These are phyloP conservation scores for Auricularia sp. DNA, from an alignment of 768 basidiomycete genomes.

Conservation along the genomic window DNA sequence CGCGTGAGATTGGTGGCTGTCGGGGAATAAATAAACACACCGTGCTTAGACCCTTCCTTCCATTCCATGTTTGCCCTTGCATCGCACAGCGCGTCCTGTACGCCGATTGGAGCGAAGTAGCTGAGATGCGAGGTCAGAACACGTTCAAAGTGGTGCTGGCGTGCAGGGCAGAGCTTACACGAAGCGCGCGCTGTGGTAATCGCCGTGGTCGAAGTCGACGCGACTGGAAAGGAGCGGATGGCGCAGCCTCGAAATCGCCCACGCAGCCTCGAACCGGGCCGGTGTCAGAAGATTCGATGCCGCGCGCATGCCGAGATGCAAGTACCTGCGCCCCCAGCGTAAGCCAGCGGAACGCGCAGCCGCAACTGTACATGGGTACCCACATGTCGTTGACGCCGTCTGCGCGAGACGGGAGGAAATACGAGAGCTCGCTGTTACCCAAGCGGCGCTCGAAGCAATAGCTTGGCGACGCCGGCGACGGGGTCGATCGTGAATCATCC, in stretches of 20 bases:
- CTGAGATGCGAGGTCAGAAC: slow-evolving; percentile 21
- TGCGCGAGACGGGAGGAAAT: slow-evolving; percentile 69
- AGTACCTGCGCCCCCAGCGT: slow-evolving; percentile 44
- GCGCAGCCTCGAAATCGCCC: slow-evolving; percentile 60
- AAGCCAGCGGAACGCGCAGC: not conserved
- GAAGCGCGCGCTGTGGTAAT: slow-evolving; percentile 56
- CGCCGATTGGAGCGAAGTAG: slow-evolving; percentile 33
- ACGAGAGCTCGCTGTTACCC: slow-evolving; percentile 69
- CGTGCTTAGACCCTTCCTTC: slow-evolving; percentile 41
- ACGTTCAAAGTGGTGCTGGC: not conserved
- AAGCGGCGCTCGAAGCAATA: slow-evolving; percentile 40
- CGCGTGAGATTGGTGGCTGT: not conserved
- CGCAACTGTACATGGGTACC: not conserved
- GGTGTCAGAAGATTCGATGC: slow-evolving; percentile 31
- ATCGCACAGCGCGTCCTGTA: slow-evolving; percentile 33
- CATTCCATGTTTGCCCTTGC: slow-evolving; percentile 44
- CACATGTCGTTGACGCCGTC: slow-evolving; percentile 83
- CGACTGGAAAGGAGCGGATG: slow-evolving; percentile 64
- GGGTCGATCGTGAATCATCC: not conserved
- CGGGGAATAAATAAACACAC: slow-evolving; percentile 23
- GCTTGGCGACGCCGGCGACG: not conserved
- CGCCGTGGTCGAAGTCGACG: slow-evolving; percentile 39
- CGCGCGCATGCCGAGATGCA: slow-evolving; percentile 60
- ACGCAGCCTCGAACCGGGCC: slow-evolving; percentile 44
- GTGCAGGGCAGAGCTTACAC: slow-evolving; percentile 33